These are phyloP conservation scores for Truncatella angustata DNA, from an alignment of 2,329 filamentous ascomycete genomes.

Conservation along the genomic window DNA sequence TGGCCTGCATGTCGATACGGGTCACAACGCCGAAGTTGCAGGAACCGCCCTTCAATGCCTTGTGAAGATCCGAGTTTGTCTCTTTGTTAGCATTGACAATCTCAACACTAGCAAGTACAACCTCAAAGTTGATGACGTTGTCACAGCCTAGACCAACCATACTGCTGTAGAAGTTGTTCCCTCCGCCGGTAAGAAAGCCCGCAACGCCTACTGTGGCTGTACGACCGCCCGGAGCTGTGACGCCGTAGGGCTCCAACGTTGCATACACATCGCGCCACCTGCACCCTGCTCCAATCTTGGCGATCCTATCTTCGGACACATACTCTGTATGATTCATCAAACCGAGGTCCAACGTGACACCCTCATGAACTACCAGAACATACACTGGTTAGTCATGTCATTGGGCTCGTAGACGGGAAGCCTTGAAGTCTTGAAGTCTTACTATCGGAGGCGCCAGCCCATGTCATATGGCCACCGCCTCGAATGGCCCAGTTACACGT, in stretches of 20 bases:
- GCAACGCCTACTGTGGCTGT: slow-evolving; percentile 21
- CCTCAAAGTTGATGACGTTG: slow-evolving; percentile 38
- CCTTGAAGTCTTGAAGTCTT: not conserved
- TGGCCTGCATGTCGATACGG: slow-evolving; percentile 22
- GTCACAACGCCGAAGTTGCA: slow-evolving; percentile 42
- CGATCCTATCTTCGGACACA: slow-evolving; percentile 22
- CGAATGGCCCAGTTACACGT: slow-evolving; percentile 2
- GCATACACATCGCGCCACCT: slow-evolving; percentile 22
- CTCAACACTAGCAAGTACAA: slow-evolving; percentile 39
- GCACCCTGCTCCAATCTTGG: slow-evolving; percentile 26
- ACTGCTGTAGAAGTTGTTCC: slow-evolving; percentile 16
- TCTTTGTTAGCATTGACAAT: slow-evolving; percentile 37
- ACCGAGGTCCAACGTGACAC: slow-evolving; percentile 13
- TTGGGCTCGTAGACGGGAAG: not conserved
- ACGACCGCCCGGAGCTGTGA: slow-evolving; percentile 22
- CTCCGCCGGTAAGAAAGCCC: slow-evolving; percentile 24
- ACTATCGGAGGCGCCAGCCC: slow-evolving; percentile 1
- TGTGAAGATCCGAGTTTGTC: slow-evolving; percentile 37
- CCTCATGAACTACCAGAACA: slow-evolving; percentile 4
- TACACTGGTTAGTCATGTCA: not conserved
- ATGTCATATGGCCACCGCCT: slow-evolving; percentile 1
- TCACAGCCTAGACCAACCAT: slow-evolving; percentile 42
- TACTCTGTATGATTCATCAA: slow-evolving; percentile 30
- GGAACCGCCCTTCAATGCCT: slow-evolving; percentile 42
- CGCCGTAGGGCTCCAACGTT: slow-evolving; percentile 16